phyloP scores from a whole-genome alignment of 176 grass and related monocot genomes.

The Juncus effusus region DNA sequence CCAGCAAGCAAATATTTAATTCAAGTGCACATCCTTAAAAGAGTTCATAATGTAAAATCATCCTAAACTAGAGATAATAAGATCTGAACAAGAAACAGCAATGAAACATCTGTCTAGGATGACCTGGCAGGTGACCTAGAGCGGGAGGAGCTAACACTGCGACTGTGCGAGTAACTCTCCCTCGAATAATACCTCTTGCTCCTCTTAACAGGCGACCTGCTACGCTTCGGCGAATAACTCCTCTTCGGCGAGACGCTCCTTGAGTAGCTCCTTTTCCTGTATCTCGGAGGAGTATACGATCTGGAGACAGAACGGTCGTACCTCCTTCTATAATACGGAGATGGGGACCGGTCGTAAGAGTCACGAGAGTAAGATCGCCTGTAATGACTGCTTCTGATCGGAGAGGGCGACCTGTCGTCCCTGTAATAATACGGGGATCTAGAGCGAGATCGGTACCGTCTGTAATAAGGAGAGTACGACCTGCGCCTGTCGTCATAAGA shows the following conservation, averaged over 20 bases:
- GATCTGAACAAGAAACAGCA: too few relatives aligned
- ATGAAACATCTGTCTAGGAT: too few relatives aligned
- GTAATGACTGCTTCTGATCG: slow-evolving; percentile 5
- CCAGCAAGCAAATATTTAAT: too few relatives aligned
- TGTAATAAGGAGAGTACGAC: slow-evolving; percentile 19
- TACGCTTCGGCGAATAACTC: slow-evolving; percentile 9
- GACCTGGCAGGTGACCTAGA: slow-evolving; percentile 8
- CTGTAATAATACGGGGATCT: slow-evolving; percentile 9
- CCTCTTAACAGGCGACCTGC: not conserved
- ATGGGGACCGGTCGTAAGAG: slow-evolving; percentile 18
- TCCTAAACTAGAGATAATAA: too few relatives aligned
- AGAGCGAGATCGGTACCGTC: slow-evolving; percentile 9
- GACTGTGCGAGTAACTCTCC: slow-evolving; percentile 24
- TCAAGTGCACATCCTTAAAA: too few relatives aligned
- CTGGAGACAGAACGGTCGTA: not conserved
- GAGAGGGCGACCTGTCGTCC: not conserved
- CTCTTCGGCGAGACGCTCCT: slow-evolving; percentile 3
- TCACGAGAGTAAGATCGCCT: slow-evolving; percentile 14
- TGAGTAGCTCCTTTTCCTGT: slow-evolving; percentile 18
- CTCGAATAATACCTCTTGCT: slow-evolving; percentile 5
- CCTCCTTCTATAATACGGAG: slow-evolving; percentile 6
- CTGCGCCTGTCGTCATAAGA: not conserved
- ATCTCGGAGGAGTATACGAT: slow-evolving; percentile 3
- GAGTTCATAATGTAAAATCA: too few relatives aligned
- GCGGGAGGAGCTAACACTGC: slow-evolving; percentile 18